These are phyloP conservation scores for Butyriboletus appendiculatus DNA, from an alignment of 1,284 basidiomycete species.

Conservation along the genomic window DNA sequence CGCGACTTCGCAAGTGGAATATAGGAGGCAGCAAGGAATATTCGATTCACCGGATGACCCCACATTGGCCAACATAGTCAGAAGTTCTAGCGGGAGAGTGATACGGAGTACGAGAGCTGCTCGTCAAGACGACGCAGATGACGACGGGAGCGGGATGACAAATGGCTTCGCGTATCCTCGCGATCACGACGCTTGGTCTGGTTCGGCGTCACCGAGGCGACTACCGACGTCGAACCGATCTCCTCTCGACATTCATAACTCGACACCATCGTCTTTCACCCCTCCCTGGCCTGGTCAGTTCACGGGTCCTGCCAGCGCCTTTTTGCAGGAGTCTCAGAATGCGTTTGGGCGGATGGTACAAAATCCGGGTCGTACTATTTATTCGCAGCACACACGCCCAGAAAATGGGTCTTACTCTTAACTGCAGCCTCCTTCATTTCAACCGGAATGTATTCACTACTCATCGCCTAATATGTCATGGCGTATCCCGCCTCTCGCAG, in stretches of 20 bases:
- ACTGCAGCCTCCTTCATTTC: constrained; percentile 9
- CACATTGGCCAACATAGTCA: constrained; percentile 17
- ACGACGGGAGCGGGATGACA: constrained; percentile 16
- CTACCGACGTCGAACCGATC: constrained; percentile 11
- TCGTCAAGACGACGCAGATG: constrained; percentile 28
- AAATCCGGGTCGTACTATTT: constrained; percentile 58
- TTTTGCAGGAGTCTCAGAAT: constrained; percentile 39
- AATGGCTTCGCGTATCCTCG: constrained; percentile 26
- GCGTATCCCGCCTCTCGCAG: background rate
- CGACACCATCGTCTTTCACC: constrained; percentile 28
- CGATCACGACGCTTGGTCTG: constrained; percentile 29
- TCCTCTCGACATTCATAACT: constrained; percentile 30
- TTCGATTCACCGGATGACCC: constrained; percentile 28
- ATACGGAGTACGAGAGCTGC: constrained; percentile 35
- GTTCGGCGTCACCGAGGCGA: constrained; percentile 30
- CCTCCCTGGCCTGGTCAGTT: constrained; percentile 42
- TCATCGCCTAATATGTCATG: constrained; percentile 23
- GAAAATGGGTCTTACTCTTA: constrained; percentile 35
- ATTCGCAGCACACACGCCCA: constrained; percentile 46
- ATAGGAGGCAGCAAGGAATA: constrained; percentile 21
- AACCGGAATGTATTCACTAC: constrained; percentile 24
- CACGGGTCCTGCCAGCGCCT: constrained; percentile 48
- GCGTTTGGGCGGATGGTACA: constrained; percentile 37
- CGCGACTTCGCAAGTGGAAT: constrained; percentile 30
- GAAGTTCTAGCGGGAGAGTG: constrained; percentile 37